Evolutionary conservation across 176 grass and related monocot genomes (phyloP).

Genomic region (Paspalum notatum): DNA sequence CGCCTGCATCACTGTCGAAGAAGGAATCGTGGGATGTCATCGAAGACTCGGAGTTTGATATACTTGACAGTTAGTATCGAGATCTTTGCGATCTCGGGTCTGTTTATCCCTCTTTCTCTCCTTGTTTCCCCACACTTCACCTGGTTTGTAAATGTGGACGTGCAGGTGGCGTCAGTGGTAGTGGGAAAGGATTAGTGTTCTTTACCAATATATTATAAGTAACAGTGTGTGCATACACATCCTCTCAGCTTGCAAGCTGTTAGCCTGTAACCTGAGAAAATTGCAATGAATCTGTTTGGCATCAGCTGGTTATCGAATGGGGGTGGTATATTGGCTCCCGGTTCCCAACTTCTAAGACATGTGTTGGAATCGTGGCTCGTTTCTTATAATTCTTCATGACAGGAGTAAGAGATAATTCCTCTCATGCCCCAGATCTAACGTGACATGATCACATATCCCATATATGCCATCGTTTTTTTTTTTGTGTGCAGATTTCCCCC

Average conservation of each 20-base stretch:
- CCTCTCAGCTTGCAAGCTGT: slow-evolving; percentile 32
- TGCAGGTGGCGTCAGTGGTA: slow-evolving; percentile 53
- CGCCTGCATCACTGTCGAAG: slow-evolving; percentile 42
- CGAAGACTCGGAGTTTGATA: slow-evolving; percentile 82
- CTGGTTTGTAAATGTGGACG: slow-evolving; percentile 75
- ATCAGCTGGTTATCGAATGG: not conserved
- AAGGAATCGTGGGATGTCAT: slow-evolving; percentile 80
- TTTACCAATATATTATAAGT: slow-evolving; percentile 39
- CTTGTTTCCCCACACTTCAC: slow-evolving; percentile 47
- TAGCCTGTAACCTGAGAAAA: slow-evolving; percentile 47
- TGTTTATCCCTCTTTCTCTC: slow-evolving; percentile 36
- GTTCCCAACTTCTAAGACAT: too few species aligned
- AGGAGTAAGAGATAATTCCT: not conserved
- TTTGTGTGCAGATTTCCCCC: too few species aligned
- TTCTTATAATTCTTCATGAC: not conserved
- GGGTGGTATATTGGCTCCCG: slow-evolving; percentile 12
- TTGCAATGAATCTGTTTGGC: slow-evolving; percentile 41
- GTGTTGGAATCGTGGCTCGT: not conserved
- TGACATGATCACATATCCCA: too few species aligned
- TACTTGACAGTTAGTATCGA: slow-evolving; percentile 64
- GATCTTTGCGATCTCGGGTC: slow-evolving; percentile 27
- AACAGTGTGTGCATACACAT: slow-evolving; percentile 51
- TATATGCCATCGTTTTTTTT: too few species aligned
- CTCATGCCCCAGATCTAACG: not conserved
- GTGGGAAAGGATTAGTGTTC: slow-evolving; percentile 34